Conservation (phyloP, 257 asterid species). For the Anisodus tanguticus region DNA sequence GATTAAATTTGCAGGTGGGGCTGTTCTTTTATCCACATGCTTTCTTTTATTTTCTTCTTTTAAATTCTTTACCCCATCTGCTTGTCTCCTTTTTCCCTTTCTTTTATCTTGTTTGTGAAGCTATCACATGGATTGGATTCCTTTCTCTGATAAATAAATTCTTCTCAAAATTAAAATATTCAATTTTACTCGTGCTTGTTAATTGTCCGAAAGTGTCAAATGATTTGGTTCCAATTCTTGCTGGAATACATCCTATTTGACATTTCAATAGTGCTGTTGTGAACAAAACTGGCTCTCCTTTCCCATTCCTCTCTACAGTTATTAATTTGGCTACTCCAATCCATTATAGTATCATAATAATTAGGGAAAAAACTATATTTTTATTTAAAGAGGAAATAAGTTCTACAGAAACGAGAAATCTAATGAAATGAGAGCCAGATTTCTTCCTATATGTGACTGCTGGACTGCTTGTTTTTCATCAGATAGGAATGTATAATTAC, state of each 20-base stretch:
- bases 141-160: slow-evolving; percentile 32
- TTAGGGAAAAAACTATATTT: background rate
- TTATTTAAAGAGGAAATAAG: background rate
- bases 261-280: slow-evolving; percentile 4
- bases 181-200: slow-evolving; percentile 22
- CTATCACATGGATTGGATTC: slow-evolving; percentile 44
- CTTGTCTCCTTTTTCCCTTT: slow-evolving; percentile 31
- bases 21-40: slow-evolving; percentile 47
- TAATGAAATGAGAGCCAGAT: background rate
- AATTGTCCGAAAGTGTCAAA: background rate
- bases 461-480: slow-evolving; percentile 17
- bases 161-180: slow-evolving; percentile 25
- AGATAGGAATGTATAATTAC: background rate
- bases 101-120: slow-evolving; percentile 46
- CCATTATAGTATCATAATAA: background rate
- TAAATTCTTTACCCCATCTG: slow-evolving; percentile 34
- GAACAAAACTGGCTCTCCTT: background rate
- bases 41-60: slow-evolving; percentile 40
- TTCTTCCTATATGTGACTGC: background rate
- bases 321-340: background rate
- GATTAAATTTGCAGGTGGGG: slow-evolving; percentile 46
- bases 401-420: background rate
- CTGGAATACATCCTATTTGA: background rate
- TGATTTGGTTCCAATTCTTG: background rate
- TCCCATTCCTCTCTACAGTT: background rate